Base-by-base conservation (phyloP, 768 basidiomycete genomes). In the Chiua virens region DNA sequence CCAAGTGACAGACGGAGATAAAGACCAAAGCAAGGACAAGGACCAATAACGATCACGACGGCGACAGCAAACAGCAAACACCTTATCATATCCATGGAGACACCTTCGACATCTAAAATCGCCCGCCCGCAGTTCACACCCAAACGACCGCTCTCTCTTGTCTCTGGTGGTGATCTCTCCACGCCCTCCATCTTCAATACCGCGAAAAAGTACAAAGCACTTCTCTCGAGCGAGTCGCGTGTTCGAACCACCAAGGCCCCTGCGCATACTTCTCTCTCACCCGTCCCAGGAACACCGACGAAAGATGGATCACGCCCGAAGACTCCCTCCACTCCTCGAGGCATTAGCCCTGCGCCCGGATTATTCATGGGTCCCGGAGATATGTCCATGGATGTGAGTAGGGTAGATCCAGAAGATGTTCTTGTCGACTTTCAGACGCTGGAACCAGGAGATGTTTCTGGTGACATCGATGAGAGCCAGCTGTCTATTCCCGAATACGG, bases 391-490 rank as follows among this genome's bases (percentile, higher is more conserved):
- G 88, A 89, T 53, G 81, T 87, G 20, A 87, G 80, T 64, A 78
- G 81, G 47, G 78, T 88, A 36, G 86, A 91, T 64, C 80, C 77
- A 6, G 90, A 92, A 64, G 85, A 87, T 10, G 87, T 80, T 1
- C 73, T 92, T 10, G 83, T 92, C 8, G 89, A 92, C 65, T 87
- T 73, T 55, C 77, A 87, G 63, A 87, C 73, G 2, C 79, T 92
- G 2, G 89, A 89, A 37, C 73, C 78, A 6, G 78, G 78, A 0
- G 89, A 92, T 62, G 58, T 89, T 8, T 88, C 83, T 10, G 85
- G 69, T 0, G 86, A 86, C 47, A 73, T 89, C 2, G 89, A 89
- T 47, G 82, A 84, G 48, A 73, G 74, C 17, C 61, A 83, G 15
- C 55, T 71, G 48, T 69, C 67, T n/a, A 62, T 66, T 2, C 66